Percentiles rank a stretch among this genome's conserved stretches.
Conservation (phyloP, 2,329 filamentous ascomycete species). For the Emmonsiellopsis sp. region DNA sequence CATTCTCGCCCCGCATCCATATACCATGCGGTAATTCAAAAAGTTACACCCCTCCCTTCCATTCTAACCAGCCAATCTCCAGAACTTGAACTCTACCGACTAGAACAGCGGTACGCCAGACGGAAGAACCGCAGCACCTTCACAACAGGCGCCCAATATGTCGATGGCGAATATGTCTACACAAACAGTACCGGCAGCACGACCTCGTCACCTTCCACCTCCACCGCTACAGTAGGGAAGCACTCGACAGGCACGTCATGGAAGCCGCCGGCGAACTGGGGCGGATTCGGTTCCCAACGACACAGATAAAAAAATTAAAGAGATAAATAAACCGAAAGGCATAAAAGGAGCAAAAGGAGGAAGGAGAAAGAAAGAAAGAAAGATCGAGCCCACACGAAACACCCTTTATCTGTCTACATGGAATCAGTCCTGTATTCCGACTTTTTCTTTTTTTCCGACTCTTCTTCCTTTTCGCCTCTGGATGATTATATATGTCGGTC, state of each 20-base stretch:
- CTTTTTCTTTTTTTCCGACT: background rate
- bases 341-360: background rate
- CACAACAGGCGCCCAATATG: constrained; percentile 79
- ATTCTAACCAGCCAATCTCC: constrained; percentile 18
- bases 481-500: too few species aligned
- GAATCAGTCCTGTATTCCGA: background rate
- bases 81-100: constrained; percentile 80
- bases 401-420: background rate
- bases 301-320: background rate
- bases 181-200: constrained; percentile 22
- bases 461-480: too few species aligned
- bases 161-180: constrained; percentile 93
- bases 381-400: background rate
- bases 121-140: constrained; percentile 86
- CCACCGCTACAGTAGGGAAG: constrained; percentile 31
- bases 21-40: background rate
- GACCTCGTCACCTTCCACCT: constrained; percentile 22
- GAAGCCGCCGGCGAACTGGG: background rate
- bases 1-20: background rate
- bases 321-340: background rate
- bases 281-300: background rate
- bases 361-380: background rate
- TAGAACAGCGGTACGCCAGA: constrained; percentile 90
- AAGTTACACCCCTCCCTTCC: constrained; percentile 1
- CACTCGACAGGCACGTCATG: constrained; percentile 23